Evolutionary conservation across 306 rosid species (phyloP).

Genomic region (Inga laurina): DNA sequence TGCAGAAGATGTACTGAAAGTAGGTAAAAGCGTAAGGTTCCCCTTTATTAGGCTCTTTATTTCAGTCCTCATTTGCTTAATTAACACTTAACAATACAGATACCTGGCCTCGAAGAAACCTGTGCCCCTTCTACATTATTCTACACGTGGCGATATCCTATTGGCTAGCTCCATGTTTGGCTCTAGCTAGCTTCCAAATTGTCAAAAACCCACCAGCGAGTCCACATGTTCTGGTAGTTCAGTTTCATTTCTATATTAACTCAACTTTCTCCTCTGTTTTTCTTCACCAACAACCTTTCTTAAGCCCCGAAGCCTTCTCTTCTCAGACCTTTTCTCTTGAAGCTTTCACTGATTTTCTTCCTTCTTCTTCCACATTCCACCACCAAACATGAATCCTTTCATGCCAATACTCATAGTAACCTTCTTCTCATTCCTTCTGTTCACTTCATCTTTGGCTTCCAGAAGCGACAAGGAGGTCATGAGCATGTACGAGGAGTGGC

Average conservation of each 20-base stretch:
- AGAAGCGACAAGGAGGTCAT: slow-evolving; percentile 56
- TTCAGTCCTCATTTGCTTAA: not conserved
- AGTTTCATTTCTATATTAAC: not conserved
- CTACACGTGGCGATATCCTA: not conserved
- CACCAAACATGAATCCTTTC: slow-evolving; percentile 36
- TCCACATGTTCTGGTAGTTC: not conserved
- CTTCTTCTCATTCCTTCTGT: slow-evolving; percentile 41
- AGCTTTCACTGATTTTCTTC: not conserved
- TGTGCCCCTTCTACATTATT: not conserved
- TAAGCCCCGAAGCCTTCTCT: not conserved
- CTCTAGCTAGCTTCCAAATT: not conserved
- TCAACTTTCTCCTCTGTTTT: not conserved
- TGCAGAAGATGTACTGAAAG: not conserved
- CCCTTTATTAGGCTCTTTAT: not conserved
- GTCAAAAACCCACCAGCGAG: not conserved
- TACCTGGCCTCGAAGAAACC: slow-evolving; percentile 13
- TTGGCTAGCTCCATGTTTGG: not conserved
- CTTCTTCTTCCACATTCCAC: not conserved
- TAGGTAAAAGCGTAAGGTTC: not conserved
- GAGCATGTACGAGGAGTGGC: slow-evolving; percentile 64
- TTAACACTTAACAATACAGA: not conserved
- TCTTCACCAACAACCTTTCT: slow-evolving; percentile 29
- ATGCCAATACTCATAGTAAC: slow-evolving; percentile 2
- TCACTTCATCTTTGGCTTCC: slow-evolving; percentile 36
- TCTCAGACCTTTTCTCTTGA: not conserved